Percentiles rank a stretch among this genome's conserved stretches.
Conservation (phyloP, 2,329 filamentous ascomycete genomes). For the Scedosporium dehoogii region DNA sequence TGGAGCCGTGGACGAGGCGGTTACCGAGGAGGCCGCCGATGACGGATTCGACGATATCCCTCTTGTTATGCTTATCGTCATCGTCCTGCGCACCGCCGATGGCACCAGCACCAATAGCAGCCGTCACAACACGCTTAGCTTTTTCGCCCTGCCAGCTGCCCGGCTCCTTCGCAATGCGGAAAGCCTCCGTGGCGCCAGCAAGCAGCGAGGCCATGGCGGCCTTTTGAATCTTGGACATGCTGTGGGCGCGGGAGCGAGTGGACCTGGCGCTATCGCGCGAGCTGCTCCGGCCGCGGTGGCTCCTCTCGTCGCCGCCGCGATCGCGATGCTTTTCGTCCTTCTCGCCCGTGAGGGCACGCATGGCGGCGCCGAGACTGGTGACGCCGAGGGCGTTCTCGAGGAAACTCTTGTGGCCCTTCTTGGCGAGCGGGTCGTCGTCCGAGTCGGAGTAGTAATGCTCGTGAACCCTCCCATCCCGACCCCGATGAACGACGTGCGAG, state of each 20-base stretch:
- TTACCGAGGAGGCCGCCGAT: conserved; percentile 82
- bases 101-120: conserved; percentile 74
- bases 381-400: conserved; percentile 53
- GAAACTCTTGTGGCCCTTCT: conserved; percentile 54
- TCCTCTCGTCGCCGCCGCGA: background rate
- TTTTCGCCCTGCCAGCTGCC: conserved; percentile 87
- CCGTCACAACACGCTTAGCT: conserved; percentile 82
- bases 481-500: conserved; percentile 41
- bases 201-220: conserved; percentile 85
- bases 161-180: conserved; percentile 79
- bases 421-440: conserved; percentile 42
- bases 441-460: conserved; percentile 49
- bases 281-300: conserved; percentile 31
- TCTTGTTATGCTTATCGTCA: conserved; percentile 64
- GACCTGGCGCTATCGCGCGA: conserved; percentile 9
- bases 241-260: conserved; percentile 36
- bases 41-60: conserved; percentile 76
- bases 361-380: conserved; percentile 51
- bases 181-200: conserved; percentile 85
- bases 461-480: conserved; percentile 38
- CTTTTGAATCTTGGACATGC: conserved; percentile 64
- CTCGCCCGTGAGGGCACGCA: conserved; percentile 47
- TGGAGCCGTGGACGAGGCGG: conserved; percentile 72
- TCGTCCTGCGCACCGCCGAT: conserved; percentile 72
- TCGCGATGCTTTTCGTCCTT: conserved; percentile 25